Percentiles rank a stretch among this genome's conserved stretches.
Conservation (phyloP, 495 filamentous ascomycete genomes). For the Daldinia childiae region DNA sequence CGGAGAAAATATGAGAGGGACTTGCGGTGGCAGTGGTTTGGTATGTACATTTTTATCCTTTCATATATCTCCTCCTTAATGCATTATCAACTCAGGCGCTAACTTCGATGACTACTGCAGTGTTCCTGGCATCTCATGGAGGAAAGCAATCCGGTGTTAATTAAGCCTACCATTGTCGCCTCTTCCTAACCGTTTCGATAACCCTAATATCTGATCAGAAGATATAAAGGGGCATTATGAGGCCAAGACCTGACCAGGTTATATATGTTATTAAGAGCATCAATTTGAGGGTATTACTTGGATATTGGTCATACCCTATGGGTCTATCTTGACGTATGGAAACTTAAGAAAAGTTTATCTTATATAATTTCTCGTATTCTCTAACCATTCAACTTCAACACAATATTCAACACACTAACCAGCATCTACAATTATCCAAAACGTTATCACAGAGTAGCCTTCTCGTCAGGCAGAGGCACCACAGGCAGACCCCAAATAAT, state of each 20-base stretch:
- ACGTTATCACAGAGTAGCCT: conserved; percentile 13
- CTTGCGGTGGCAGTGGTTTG: conserved; percentile 33
- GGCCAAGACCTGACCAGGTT: not conserved
- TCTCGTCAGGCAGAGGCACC: conserved; percentile 32
- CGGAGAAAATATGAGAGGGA: conserved; percentile 24
- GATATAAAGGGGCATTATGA: not conserved
- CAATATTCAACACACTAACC: not conserved
- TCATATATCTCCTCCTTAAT: not conserved
- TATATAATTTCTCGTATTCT: not conserved
- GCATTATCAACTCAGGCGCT: not conserved
- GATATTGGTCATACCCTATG: not conserved
- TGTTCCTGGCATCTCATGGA: conserved; percentile 29
- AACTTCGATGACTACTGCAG: conserved; percentile 5
- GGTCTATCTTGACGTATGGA: not conserved
- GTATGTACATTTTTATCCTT: conserved; percentile 6
- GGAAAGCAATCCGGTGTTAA: conserved; percentile 13
- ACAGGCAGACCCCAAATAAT: conserved; percentile 35
- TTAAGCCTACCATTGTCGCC: conserved; percentile 13
- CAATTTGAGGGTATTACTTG: not conserved
- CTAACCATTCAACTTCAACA: not conserved
- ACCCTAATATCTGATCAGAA: not conserved
- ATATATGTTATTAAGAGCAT: not conserved
- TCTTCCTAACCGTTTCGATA: not conserved
- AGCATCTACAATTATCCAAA: not conserved
- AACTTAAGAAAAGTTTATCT: not conserved